Conservation (phyloP, 148 eudicot genomes). For the Chenopodium suecicum region DNA sequence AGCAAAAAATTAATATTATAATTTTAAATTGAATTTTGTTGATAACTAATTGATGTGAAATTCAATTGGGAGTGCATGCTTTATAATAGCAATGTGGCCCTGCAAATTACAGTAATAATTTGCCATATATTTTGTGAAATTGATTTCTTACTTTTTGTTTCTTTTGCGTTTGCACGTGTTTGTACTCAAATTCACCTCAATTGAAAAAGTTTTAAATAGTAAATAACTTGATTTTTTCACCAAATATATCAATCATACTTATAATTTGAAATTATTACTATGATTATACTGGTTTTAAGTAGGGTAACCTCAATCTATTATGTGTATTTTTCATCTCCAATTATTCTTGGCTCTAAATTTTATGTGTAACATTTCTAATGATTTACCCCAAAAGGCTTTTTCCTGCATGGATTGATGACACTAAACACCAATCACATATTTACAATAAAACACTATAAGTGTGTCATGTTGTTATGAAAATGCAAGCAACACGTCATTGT, state of each 20-base stretch:
- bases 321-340: slow-evolving; percentile 13
- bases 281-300: slow-evolving; percentile 1
- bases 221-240: neutral
- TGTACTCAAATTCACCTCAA: slow-evolving; percentile 1
- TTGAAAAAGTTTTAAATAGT: neutral
- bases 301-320: slow-evolving; percentile 7
- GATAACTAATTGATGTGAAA: neutral
- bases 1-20: neutral
- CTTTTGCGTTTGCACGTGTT: slow-evolving; percentile 17
- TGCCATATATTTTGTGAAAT: slow-evolving; percentile 11
- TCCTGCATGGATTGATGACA: neutral
- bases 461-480: no score
- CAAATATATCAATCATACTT: neutral
- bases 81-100: slow-evolving; percentile 7
- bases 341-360: slow-evolving; percentile 16
- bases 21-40: neutral
- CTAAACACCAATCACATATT: neutral
- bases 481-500: neutral
- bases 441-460: neutral
- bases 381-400: slow-evolving; percentile 1
- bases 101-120: slow-evolving; percentile 9
- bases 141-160: neutral
- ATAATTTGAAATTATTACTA: neutral
- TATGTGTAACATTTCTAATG: slow-evolving; percentile 10
- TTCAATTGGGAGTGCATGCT: slow-evolving; percentile 19